Conservation (phyloP, 805 yeast genomes). For the Candida boidinii region DNA sequence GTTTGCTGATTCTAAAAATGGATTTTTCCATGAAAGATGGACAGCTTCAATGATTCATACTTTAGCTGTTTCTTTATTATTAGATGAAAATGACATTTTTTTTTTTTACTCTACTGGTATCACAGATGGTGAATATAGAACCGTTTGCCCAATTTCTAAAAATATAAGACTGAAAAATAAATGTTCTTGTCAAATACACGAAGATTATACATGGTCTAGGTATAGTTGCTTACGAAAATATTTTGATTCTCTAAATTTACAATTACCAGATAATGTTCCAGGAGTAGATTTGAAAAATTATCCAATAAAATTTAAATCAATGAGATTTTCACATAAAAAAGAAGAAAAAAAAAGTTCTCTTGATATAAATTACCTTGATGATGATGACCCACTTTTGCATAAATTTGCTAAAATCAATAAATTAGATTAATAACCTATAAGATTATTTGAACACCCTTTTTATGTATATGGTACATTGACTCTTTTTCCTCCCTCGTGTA, state of each 20-base stretch:
- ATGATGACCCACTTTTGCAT: too few species aligned
- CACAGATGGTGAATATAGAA: conserved; percentile 8
- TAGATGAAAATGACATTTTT: conserved; percentile 40
- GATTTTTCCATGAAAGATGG: conserved; percentile 54
- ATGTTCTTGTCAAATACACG: conserved; percentile 17
- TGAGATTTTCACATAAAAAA: too few species aligned
- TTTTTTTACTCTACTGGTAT: conserved; percentile 35
- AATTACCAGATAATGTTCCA: conserved; percentile 12
- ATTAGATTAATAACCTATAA: too few species aligned
- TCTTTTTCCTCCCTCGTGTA: too few species aligned
- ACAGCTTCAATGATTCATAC: conserved; percentile 44
- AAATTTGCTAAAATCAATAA: too few species aligned
- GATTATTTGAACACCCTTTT: too few species aligned
- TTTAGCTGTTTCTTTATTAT: conserved; percentile 25
- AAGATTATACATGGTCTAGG: conserved; percentile 35
- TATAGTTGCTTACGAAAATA: conserved; percentile 41
- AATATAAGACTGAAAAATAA: conserved; percentile 7
- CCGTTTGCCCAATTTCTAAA: conserved; percentile 12
- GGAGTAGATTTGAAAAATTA: too few species aligned
- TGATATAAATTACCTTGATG: too few species aligned
- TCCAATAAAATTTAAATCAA: too few species aligned
- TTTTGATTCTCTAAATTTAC: conserved; percentile 14
- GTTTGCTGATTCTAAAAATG: conserved; percentile 37
- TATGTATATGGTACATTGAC: too few species aligned
- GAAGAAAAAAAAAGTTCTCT: too few species aligned